phyloP scores from a whole-genome alignment of 192 early-diverging fungal genomes.

The Jimgerdemannia lactiflua region DNA sequence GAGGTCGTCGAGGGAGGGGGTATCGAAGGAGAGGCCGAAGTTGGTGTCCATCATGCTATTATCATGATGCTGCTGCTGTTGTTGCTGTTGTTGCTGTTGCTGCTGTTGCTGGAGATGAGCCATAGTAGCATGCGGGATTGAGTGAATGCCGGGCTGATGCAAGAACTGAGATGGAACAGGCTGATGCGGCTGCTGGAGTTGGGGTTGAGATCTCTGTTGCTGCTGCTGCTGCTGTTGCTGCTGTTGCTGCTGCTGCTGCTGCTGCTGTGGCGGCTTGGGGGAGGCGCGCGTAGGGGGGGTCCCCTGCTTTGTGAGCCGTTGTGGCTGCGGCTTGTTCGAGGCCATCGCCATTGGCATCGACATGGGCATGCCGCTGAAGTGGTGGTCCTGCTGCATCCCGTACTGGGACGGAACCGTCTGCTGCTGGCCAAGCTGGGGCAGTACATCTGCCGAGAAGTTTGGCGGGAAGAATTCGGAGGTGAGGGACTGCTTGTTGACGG shows the following conservation, averaged over 20 bases:
- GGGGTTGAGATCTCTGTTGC: conserved; percentile 4
- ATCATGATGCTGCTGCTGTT: background rate
- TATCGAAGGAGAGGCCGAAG: background rate
- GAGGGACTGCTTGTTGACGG: conserved; percentile 32
- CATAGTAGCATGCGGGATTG: background rate
- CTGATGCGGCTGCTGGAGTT: conserved; percentile 10
- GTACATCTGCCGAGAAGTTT: conserved; percentile 12
- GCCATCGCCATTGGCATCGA: background rate
- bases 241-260: conserved; percentile 2
- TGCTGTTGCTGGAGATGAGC: background rate
- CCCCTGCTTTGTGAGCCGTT: background rate
- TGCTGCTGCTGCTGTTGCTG: conserved; percentile 9
- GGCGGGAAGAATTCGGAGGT: conserved; percentile 32
- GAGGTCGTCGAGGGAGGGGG: background rate
- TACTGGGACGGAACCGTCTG: background rate
- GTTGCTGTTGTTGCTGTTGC: conserved; percentile 15
- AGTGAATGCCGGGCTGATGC: background rate
- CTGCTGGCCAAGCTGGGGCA: conserved; percentile 5
- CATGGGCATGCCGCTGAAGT: conserved; percentile 6
- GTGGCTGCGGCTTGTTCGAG: background rate
- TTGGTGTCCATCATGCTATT: background rate
- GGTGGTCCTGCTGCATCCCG: conserved; percentile 3
- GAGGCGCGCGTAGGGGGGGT: conserved; percentile 1
- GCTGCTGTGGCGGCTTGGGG: background rate
- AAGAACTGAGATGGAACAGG: background rate